Percentiles rank a stretch among this genome's conserved stretches.
Evolutionary conservation across 169 alveolate genomes (phyloP).

Genomic region (Eimeria falciformis): DNA sequence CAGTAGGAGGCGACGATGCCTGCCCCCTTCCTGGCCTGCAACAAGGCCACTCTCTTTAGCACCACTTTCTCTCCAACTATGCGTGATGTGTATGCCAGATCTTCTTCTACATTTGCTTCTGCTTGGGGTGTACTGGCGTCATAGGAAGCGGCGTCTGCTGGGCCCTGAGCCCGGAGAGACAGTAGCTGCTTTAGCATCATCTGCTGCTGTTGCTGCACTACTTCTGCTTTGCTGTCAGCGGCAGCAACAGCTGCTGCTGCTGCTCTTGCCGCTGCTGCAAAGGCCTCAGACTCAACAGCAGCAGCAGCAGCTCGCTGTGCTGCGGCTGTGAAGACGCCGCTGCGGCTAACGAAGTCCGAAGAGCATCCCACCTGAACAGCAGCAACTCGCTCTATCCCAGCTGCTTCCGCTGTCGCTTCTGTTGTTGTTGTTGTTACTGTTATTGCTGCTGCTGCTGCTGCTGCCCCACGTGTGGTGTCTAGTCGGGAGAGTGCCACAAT

Average conservation of each 20-base stretch:
- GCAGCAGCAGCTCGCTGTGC: slow-evolving; percentile 46
- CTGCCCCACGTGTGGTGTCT: not conserved
- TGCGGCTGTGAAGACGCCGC: slow-evolving; percentile 9
- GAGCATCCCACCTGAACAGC: slow-evolving; percentile 40
- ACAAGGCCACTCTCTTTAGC: slow-evolving; percentile 1
- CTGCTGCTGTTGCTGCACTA: not conserved
- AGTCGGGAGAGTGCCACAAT: not conserved
- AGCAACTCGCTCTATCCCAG: slow-evolving; percentile 3
- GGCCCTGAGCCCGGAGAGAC: not conserved
- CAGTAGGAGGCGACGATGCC: slow-evolving; percentile 4
- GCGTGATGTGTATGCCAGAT: slow-evolving; percentile 11
- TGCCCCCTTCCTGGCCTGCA: not conserved
- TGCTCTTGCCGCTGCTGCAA: not conserved
- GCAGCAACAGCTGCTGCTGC: slow-evolving; percentile 49
- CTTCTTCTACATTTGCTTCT: slow-evolving; percentile 7
- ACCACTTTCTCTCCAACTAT: not conserved
- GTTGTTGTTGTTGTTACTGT: not conserved
- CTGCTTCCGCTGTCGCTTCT: not conserved
- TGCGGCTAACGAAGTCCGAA: slow-evolving; percentile 20
- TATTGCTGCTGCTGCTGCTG: not conserved
- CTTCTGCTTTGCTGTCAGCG: not conserved
- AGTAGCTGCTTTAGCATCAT: slow-evolving; percentile 49
- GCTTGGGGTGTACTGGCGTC: not conserved
- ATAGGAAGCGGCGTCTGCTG: not conserved
- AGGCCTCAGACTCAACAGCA: not conserved